phyloP scores from a whole-genome alignment of 495 filamentous ascomycete genomes.

The Hapsidospora chrysogenum region DNA sequence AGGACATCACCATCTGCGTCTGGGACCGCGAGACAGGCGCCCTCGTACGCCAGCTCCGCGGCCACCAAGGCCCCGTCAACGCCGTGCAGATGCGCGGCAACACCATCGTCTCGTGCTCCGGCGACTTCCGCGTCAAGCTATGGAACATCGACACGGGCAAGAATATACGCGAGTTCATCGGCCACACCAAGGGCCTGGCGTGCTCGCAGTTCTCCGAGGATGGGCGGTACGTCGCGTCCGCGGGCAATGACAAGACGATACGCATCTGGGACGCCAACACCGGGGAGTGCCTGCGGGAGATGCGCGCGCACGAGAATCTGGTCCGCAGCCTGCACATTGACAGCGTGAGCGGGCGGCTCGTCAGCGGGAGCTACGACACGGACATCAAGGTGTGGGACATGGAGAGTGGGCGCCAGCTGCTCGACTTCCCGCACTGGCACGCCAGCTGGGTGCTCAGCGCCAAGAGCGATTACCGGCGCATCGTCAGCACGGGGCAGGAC shows the following conservation, averaged over 20 bases:
- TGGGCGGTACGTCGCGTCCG: slow-evolving; percentile 71
- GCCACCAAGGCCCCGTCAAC: slow-evolving; percentile 84
- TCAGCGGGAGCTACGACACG: slow-evolving; percentile 87
- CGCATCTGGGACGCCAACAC: slow-evolving; percentile 89
- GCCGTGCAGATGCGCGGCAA: slow-evolving; percentile 88
- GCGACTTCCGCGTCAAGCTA: slow-evolving; percentile 80
- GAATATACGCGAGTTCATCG: slow-evolving; percentile 73
- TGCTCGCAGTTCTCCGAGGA: slow-evolving; percentile 94
- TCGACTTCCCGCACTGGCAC: slow-evolving; percentile 65
- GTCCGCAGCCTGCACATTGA: slow-evolving; percentile 85
- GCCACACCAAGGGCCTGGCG: slow-evolving; percentile 78
- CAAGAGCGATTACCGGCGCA: slow-evolving; percentile 84
- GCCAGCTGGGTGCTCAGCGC: slow-evolving; percentile 91
- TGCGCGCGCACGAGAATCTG: slow-evolving; percentile 62
- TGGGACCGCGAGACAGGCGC: slow-evolving; percentile 74
- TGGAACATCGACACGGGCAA: slow-evolving; percentile 82
- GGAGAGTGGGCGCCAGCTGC: slow-evolving; percentile 8
- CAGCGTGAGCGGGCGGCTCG: slow-evolving; percentile 58
- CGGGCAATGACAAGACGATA: slow-evolving; percentile 85
- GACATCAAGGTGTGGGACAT: slow-evolving; percentile 44
- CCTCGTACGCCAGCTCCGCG: slow-evolving; percentile 56
- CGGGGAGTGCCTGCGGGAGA: slow-evolving; percentile 60
- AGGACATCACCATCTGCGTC: slow-evolving; percentile 79
- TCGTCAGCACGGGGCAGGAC: slow-evolving; percentile 88
- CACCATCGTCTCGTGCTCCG: slow-evolving; percentile 77